phyloP scores from a whole-genome alignment of 2,329 filamentous ascomycete species.

The Cadophora sp. region DNA sequence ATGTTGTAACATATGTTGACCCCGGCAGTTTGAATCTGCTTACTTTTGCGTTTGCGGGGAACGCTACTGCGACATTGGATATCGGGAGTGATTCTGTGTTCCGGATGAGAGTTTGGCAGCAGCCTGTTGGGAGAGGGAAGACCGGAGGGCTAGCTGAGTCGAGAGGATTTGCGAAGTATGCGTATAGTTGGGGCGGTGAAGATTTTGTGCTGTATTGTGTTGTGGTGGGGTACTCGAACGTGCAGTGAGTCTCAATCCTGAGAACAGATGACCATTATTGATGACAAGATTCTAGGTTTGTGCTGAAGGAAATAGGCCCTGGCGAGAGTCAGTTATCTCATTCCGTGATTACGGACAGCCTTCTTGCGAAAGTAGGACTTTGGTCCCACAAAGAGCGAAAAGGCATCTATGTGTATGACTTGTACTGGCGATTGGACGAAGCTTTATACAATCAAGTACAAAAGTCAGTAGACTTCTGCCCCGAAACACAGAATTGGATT shows the following conservation, averaged over 20 bases:
- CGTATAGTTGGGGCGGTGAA: conserved; percentile 14
- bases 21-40: conserved; percentile 19
- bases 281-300: background rate
- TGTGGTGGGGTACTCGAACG: conserved; percentile 11
- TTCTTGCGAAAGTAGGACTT: conserved; percentile 18
- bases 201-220: conserved; percentile 19
- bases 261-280: no score
- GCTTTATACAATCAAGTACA: conserved; percentile 23
- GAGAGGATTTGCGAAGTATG: conserved; percentile 21
- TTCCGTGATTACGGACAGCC: conserved; percentile 11
- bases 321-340: conserved; percentile 18
- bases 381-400: conserved; percentile 15
- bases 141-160: conserved; percentile 14
- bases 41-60: conserved; percentile 13
- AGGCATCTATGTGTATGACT: conserved; percentile 20
- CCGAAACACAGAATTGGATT: no score
- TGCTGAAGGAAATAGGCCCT: conserved; percentile 14
- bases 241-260: background rate
- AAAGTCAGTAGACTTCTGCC: conserved; percentile 18
- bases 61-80: conserved; percentile 18
- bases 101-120: conserved; percentile 14
- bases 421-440: conserved; percentile 13
- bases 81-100: conserved; percentile 18
- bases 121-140: conserved; percentile 12
- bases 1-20: conserved; percentile 22